Evolutionary conservation across 257 asterid species (phyloP).

Genomic region (Nicotiana undulata): DNA sequence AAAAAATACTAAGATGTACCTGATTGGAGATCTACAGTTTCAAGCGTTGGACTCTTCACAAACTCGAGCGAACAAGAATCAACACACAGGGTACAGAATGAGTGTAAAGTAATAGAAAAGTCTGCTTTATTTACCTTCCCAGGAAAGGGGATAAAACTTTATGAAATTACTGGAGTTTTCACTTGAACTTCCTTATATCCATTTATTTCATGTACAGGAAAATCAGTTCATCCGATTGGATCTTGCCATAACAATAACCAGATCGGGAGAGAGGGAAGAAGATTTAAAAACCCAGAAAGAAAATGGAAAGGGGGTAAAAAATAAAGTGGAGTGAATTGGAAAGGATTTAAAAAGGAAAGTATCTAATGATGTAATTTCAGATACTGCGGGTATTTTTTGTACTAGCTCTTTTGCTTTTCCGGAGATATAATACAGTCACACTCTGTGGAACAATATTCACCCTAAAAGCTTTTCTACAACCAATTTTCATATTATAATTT

Average conservation of each 20-base stretch:
- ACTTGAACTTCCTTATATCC: background rate
- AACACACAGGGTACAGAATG: background rate
- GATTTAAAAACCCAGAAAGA: background rate
- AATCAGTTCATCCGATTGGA: background rate
- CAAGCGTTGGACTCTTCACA: background rate
- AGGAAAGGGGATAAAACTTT: background rate
- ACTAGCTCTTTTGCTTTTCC: background rate
- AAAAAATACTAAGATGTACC: background rate
- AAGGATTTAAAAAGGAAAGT: background rate
- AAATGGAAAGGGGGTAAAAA: background rate
- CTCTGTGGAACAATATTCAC: too few relatives aligned
- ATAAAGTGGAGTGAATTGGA: background rate
- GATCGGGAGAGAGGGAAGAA: background rate
- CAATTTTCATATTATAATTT: too few relatives aligned
- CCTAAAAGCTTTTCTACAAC: too few relatives aligned
- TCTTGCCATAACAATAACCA: background rate
- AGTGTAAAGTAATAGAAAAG: background rate
- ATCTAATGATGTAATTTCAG: background rate
- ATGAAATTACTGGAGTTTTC: too few relatives aligned
- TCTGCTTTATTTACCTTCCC: background rate
- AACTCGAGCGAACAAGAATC: background rate
- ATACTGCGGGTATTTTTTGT: background rate
- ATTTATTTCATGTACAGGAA: background rate
- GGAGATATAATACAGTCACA: too few relatives aligned
- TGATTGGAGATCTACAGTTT: background rate